These are phyloP conservation scores for Sclerotinia glacialis DNA, from an alignment of 2,329 filamentous ascomycete species.

Conservation along the genomic window DNA sequence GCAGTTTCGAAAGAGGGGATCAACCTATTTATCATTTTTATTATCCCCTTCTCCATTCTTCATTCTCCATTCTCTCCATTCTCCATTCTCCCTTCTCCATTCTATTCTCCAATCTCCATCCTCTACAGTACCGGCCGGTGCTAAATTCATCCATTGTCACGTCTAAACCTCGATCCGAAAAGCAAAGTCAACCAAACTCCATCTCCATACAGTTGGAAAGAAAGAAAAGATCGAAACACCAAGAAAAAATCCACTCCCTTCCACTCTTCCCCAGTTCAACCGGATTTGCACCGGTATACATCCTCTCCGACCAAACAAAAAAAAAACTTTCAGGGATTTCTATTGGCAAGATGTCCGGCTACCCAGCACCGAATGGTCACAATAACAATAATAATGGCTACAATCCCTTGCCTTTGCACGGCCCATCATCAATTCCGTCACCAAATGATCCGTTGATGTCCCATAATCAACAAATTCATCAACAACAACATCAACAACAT, in stretches of 20 bases:
- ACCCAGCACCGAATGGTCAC: conserved; percentile 19
- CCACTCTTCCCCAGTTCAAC: conserved; percentile 8
- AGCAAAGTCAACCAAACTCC: conserved; percentile 2
- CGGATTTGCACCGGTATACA: conserved; percentile 22
- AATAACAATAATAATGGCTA: conserved; percentile 19
- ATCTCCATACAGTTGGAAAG: neutral
- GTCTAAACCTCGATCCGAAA: conserved; percentile 3
- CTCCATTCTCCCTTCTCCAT: neutral
- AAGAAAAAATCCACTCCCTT: conserved; percentile 1
- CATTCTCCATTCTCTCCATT: no score
- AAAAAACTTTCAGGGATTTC: conserved; percentile 1
- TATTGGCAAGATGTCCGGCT: conserved; percentile 22
- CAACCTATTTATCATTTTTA: neutral
- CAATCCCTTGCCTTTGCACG: conserved; percentile 17
- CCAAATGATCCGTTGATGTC: conserved; percentile 20
- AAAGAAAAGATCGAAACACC: conserved; percentile 1
- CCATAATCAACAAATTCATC: conserved; percentile 19
- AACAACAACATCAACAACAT: neutral
- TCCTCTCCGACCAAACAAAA: neutral
- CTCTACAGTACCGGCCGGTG: neutral
- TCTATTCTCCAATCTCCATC: neutral
- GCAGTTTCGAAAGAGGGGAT: neutral
- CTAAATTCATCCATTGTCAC: neutral
- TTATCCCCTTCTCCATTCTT: no score
- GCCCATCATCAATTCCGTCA: conserved; percentile 20